Conservation (phyloP, 805 yeast genomes). For the Saccharomycopsis sp. region DNA sequence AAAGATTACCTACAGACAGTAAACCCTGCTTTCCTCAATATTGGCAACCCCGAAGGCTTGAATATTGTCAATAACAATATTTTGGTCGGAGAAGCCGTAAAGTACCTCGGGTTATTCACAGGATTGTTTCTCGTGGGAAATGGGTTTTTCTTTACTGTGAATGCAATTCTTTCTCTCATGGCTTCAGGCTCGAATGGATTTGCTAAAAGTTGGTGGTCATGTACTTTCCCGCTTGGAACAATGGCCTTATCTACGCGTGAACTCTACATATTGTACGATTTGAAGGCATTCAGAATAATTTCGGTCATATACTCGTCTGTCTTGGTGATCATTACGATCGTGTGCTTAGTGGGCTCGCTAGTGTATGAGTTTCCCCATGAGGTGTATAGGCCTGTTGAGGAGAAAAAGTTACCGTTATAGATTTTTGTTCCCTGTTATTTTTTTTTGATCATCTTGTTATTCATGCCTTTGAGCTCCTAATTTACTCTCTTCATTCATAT, state of each 20-base stretch:
- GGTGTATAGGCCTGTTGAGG: conserved; percentile 4
- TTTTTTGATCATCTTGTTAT: neutral
- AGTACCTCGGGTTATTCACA: conserved; percentile 31
- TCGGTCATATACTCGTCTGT: conserved; percentile 53
- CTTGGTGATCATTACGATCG: conserved; percentile 40
- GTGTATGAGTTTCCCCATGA: conserved; percentile 28
- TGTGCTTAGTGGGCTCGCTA: conserved; percentile 35
- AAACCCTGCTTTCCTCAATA: conserved; percentile 21
- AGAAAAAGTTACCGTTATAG: neutral
- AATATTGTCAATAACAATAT: conserved; percentile 23
- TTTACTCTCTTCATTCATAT: too few relatives aligned
- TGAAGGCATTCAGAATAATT: conserved; percentile 54
- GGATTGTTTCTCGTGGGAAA: conserved; percentile 44
- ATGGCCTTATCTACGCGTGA: conserved; percentile 56
- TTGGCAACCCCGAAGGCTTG: conserved; percentile 1
- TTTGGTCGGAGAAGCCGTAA: conserved; percentile 23
- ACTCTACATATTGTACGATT: conserved; percentile 41
- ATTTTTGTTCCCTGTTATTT: neutral
- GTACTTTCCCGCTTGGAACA: conserved; percentile 88
- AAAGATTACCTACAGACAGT: conserved; percentile 20
- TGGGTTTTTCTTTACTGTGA: conserved; percentile 52
- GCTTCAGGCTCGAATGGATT: conserved; percentile 34
- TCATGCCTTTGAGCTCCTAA: too few relatives aligned
- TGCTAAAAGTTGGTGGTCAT: conserved; percentile 65
- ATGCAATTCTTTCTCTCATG: conserved; percentile 33